A percentile compares a stretch with the other conserved stretches of the same genome.
Evolutionary conservation across 768 basidiomycete species (phyloP).

Genomic region (Gymnopilus junonius): DNA sequence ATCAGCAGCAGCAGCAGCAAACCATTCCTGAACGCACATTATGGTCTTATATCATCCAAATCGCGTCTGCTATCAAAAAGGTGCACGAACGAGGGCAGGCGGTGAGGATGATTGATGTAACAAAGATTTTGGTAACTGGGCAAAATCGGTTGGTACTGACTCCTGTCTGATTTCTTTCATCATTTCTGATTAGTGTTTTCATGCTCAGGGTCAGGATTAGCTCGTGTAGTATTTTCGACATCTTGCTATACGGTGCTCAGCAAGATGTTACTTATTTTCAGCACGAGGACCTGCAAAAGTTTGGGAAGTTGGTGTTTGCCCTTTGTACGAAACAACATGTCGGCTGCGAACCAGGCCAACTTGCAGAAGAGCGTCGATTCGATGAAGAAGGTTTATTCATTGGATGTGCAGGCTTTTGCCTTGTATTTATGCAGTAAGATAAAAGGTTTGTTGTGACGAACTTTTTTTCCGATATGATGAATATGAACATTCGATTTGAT

Average conservation of each 20-base stretch:
- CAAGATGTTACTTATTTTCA: constrained; percentile 60
- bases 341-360: constrained; percentile 62
- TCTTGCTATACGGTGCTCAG: constrained; percentile 76
- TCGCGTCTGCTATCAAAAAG: constrained; percentile 84
- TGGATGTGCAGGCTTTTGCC: constrained; percentile 81
- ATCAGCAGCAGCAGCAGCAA: constrained; percentile 27
- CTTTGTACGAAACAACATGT: constrained; percentile 73
- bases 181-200: not conserved
- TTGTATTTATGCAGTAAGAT: constrained; percentile 80
- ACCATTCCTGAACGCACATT: constrained; percentile 77
- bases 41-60: constrained; percentile 94
- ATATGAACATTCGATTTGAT: not conserved
- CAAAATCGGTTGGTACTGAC: constrained; percentile 70
- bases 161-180: not conserved
- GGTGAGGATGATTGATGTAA: constrained; percentile 80
- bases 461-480: not conserved
- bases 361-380: constrained; percentile 76
- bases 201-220: constrained; percentile 76
- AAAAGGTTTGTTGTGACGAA: constrained; percentile 48
- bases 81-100: constrained; percentile 85
- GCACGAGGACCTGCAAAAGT: constrained; percentile 88
- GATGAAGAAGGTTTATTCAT: constrained; percentile 73
- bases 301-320: constrained; percentile 83
- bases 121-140: constrained; percentile 87
- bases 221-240: constrained; percentile 87